Base-by-base conservation (phyloP, 1,284 basidiomycete genomes). In the Ustilago bromivora region DNA sequence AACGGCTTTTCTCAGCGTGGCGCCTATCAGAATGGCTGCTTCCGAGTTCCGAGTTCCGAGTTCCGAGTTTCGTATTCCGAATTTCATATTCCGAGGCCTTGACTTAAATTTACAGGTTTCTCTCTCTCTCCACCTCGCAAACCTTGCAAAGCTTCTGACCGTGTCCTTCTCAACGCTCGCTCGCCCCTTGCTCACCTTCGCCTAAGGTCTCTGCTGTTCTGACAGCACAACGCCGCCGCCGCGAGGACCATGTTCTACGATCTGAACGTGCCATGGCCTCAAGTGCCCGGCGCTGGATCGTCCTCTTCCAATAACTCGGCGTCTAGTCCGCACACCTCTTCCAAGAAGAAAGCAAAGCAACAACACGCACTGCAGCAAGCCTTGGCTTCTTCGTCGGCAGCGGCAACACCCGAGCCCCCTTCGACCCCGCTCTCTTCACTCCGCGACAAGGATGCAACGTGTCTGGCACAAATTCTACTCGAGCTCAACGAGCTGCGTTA, bases 191-290 rank as follows among this genome's bases (percentile, higher is more conserved):
- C n/a, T 58, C 53, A 15, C 1, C 9, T 10, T 28, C 40, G 3
- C 13, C n/a, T 34, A 43, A 19, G 13, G 13, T 19, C 41, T 46
- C 4, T 12, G 12, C 40, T 9, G 11, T 43, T 11, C 17, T 5
- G 9, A 10, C 56, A 57, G 23, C 15, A 31, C 19, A 17, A 5
- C 19, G 13, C 38, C 2, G 32, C 8, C 19, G n/a, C 36, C 4
- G 8, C 2, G 35, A 46, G n/a, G 12, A 28, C 7, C 43, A 83
- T 83, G 82, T 82, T 82, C 47, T 81, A 81, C 62, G 82, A 83
- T 53, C 66, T 83, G 54, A 82, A 82, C 43, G 61, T 83, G 4
- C 78, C 82, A 4, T 83, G 82, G 82, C 82, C 82, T 4, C 62
- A 69, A 28, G 49, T 38, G 12, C 19, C 53, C 1, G 70, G 52